phyloP scores from a whole-genome alignment of 2,329 filamentous ascomycete species.

The Pseudogymnoascus sp. region DNA sequence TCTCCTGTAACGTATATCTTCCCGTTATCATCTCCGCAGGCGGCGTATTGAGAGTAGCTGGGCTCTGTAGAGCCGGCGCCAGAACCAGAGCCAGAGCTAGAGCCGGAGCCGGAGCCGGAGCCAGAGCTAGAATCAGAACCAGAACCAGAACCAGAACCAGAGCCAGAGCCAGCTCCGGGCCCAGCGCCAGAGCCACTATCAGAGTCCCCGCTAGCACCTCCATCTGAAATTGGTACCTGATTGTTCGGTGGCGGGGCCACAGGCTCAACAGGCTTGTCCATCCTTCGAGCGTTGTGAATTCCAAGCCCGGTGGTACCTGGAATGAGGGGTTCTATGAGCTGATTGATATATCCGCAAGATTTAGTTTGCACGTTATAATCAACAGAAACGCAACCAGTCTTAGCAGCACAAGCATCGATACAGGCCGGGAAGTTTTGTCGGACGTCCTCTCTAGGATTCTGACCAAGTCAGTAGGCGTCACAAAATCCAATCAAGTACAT shows the following conservation, averaged over 20 bases:
- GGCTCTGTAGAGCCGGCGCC: background rate
- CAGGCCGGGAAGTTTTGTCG: conserved; percentile 9
- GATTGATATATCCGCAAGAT: background rate
- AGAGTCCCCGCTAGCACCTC: background rate
- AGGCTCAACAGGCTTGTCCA: background rate
- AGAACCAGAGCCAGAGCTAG: too few species aligned
- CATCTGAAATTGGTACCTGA: background rate
- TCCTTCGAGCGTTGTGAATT: background rate
- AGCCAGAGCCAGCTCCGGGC: background rate
- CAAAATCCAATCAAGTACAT: background rate
- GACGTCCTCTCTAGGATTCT: background rate
- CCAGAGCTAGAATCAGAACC: too few species aligned
- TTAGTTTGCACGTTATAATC: conserved; percentile 10
- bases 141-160: too few species aligned
- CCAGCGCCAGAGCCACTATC: background rate
- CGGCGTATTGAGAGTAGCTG: background rate
- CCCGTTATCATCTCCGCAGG: background rate
- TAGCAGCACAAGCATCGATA: conserved; percentile 13
- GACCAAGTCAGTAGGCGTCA: background rate
- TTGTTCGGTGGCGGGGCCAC: background rate
- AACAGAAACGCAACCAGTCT: conserved; percentile 12
- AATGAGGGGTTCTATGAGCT: background rate
- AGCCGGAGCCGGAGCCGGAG: too few species aligned
- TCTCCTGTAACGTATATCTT: background rate
- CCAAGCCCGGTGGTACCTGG: background rate